Base-by-base conservation (phyloP, 2,329 filamentous ascomycete genomes). In the Curvularia verruculosa region DNA sequence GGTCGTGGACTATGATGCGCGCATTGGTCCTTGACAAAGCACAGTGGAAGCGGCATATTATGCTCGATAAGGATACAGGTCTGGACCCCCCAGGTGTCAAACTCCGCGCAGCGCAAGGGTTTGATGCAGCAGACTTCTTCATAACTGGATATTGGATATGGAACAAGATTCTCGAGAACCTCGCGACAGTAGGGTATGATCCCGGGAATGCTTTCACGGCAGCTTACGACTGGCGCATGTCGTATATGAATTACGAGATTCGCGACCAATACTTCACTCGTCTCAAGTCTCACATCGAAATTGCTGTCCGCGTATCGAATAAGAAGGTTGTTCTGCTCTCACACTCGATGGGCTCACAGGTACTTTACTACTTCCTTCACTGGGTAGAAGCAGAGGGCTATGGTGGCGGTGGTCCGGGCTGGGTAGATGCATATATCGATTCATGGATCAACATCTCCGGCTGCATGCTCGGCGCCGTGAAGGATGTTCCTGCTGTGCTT, bases 1-100 rank as follows among this genome's bases (percentile, higher is more conserved):
- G 95, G 4, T 96, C 92, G 66, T 99, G 96, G 95, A 96, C 87
- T 63, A 99, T 99, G 95, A 97, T 99, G 92, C 86, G 89, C 48
- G 94, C 95, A 0, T 79, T 99, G 63, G 91, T 99, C 1, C 79
- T 96, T 69, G 95, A 98, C 76, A 97, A 98, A 77, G 88, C 96
- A 26, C 84, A 85, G 31, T 99, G 95, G 95, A 99, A 97, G 81
- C 88, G 82, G 69, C 95, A 99, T 75, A 91, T 99, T 66, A 98
- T 98, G 93, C 84, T 99, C 10, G 95, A 99, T 77, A 93, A 94
- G 75, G 78, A 86, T 36, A 97, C 94, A 0, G 95, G 95, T 0
- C 81, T 99, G 21, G 95, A 99, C 74, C 95, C 95, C 1, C 91
- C 92, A 0, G 87, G 88, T 12, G 87, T 98, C 68, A 98, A 98